phyloP scores from a whole-genome alignment of 2,329 filamentous ascomycete genomes.

The Pezicula radicicola region DNA sequence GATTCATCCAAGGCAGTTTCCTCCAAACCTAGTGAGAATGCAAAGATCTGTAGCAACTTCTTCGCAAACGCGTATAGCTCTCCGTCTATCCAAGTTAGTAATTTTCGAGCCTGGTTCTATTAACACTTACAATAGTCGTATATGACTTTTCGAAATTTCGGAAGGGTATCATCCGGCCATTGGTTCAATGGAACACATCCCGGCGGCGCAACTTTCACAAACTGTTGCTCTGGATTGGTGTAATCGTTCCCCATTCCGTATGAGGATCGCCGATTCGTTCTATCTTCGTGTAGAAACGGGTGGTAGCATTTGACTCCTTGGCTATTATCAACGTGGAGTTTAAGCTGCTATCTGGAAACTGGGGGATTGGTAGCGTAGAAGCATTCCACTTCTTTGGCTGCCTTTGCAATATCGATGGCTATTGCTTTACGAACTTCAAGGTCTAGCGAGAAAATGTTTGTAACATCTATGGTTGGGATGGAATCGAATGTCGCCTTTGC shows the following conservation, averaged over 20 bases:
- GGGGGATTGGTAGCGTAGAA: constrained; percentile 30
- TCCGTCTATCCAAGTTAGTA: constrained; percentile 17
- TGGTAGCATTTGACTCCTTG: constrained; percentile 24
- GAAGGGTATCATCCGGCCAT: constrained; percentile 26
- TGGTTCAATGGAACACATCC: constrained; percentile 1
- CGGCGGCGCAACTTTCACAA: background rate
- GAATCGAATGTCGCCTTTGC: constrained; percentile 2
- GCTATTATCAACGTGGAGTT: background rate
- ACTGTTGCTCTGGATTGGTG: constrained; percentile 41
- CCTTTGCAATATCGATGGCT: background rate
- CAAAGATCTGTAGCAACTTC: constrained; percentile 45
- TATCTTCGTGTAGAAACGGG: constrained; percentile 18
- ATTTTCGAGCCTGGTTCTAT: background rate
- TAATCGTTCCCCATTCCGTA: constrained; percentile 21
- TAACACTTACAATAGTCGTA: constrained; percentile 33
- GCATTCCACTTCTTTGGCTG: constrained; percentile 27
- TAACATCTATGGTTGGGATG: background rate
- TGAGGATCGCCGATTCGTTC: background rate
- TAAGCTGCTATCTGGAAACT: constrained; percentile 3
- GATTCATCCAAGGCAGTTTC: constrained; percentile 51
- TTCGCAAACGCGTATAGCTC: constrained; percentile 44
- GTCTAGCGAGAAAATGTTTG: background rate
- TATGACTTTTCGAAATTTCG: constrained; percentile 39
- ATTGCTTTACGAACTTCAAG: background rate
- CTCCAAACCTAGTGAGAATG: constrained; percentile 45